Conservation (phyloP, 257 asterid species). For the Ophiorrhiza pumila region DNA sequence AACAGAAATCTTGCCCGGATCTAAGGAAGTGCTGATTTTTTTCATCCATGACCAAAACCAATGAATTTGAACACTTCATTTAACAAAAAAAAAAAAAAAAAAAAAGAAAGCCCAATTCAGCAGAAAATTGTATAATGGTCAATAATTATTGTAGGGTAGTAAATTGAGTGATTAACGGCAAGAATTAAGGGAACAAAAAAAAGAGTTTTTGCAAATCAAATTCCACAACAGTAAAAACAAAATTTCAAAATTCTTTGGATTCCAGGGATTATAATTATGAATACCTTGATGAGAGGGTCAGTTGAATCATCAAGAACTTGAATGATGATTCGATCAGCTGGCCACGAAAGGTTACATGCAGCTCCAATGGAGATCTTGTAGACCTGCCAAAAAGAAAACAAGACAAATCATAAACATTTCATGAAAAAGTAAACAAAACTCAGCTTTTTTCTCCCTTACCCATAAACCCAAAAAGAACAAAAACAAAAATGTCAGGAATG, state of each 20-base stretch:
- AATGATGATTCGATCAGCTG: slow-evolving; percentile 82
- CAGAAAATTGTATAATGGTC: neutral
- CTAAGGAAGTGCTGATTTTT: neutral
- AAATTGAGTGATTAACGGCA: too few species aligned
- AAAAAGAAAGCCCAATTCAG: neutral
- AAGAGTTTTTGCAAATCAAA: neutral
- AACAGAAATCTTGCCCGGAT: slow-evolving; percentile 13
- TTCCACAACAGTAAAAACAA: too few species aligned
- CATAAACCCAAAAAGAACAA: neutral
- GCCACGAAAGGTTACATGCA: slow-evolving; percentile 94
- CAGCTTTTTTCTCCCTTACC: neutral
- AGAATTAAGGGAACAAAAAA: neutral
- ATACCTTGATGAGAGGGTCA: slow-evolving; percentile 66
- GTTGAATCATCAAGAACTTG: slow-evolving; percentile 94
- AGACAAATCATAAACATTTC: neutral
- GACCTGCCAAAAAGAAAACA: slow-evolving; percentile 40
- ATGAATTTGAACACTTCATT: neutral
- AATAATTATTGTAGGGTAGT: neutral
- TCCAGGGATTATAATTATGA: neutral
- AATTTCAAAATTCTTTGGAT: neutral
- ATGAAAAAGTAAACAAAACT: neutral
- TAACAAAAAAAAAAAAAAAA: neutral
- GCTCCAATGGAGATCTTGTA: slow-evolving; percentile 97
- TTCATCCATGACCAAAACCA: neutral
- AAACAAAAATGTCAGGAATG: neutral